Evolutionary conservation across 2,329 filamentous ascomycete species (phyloP).

Genomic region (Calonectria crousiana): DNA sequence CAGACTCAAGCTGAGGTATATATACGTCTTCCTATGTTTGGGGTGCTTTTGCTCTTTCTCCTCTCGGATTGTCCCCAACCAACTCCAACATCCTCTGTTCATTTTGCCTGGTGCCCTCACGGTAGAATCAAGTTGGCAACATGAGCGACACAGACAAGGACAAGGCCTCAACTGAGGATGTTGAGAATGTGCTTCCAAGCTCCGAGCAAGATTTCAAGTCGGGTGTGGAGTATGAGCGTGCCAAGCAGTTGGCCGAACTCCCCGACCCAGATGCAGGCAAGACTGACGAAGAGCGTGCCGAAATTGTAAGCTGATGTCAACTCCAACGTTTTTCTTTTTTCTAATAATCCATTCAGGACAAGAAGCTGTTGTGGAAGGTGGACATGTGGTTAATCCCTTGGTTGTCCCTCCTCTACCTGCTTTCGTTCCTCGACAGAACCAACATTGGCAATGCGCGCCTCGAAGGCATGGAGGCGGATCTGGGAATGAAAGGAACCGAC

Average conservation of each 20-base stretch:
- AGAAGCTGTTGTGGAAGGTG: slow-evolving; percentile 67
- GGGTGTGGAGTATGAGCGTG: slow-evolving; percentile 41
- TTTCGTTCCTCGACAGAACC: slow-evolving; percentile 58
- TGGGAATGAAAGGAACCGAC: slow-evolving; percentile 52
- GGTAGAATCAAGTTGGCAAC: not conserved
- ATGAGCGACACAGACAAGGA: not conserved
- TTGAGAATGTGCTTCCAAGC: not conserved
- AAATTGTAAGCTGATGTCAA: slow-evolving; percentile 61
- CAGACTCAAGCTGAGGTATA: not conserved
- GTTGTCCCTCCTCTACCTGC: slow-evolving; percentile 68
- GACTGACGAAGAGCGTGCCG: slow-evolving; percentile 70
- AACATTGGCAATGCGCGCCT: slow-evolving; percentile 64
- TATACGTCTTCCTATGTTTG: not conserved
- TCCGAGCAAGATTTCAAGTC: not conserved
- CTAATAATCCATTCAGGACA: slow-evolving; percentile 46
- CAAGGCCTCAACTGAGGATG: not conserved
- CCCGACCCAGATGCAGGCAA: slow-evolving; percentile 67
- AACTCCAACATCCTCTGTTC: not conserved
- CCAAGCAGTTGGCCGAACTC: slow-evolving; percentile 43
- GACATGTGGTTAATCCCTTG: slow-evolving; percentile 70
- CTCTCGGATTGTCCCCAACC: not conserved
- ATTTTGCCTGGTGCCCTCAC: not conserved
- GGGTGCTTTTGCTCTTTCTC: no score
- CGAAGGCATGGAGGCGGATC: slow-evolving; percentile 33
- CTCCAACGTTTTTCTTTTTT: slow-evolving; percentile 46